phyloP scores from a whole-genome alignment of 2,329 filamentous ascomycete genomes.

The Pezicula neosporulosa region DNA sequence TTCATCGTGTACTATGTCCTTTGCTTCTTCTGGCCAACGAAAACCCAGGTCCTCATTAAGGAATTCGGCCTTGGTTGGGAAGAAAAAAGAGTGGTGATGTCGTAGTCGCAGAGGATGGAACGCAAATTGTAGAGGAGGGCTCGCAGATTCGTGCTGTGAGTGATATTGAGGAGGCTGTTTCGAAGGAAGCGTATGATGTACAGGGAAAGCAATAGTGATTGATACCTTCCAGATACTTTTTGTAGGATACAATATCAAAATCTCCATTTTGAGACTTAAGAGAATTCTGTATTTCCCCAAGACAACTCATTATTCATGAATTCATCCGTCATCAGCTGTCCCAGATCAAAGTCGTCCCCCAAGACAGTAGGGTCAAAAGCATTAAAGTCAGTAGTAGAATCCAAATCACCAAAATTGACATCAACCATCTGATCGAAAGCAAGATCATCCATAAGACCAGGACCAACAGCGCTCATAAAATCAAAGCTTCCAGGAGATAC shows the following conservation, averaged over 20 bases:
- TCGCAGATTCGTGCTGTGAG: constrained; percentile 3
- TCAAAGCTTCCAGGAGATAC: constrained; percentile 13
- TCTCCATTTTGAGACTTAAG: not conserved
- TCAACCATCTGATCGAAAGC: constrained; percentile 7
- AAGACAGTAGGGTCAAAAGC: not conserved
- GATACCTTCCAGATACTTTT: too few relatives aligned
- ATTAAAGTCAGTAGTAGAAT: too few relatives aligned
- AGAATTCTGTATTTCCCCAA: not conserved
- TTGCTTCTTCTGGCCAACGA: constrained; percentile 34
- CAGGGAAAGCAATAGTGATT: not conserved
- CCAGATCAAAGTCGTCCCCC: not conserved
- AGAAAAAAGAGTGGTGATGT: constrained; percentile 14
- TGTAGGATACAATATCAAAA: not conserved
- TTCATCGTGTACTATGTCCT: constrained; percentile 31
- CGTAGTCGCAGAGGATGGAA: constrained; percentile 21
- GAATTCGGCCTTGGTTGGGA: constrained; percentile 29
- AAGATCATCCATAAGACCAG: constrained; percentile 3
- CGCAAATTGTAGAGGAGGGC: constrained; percentile 18
- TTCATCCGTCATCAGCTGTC: not conserved
- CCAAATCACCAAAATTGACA: constrained; percentile 4
- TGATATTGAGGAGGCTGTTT: constrained; percentile 1
- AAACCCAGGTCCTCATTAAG: constrained; percentile 31
- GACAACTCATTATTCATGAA: constrained; percentile 1
- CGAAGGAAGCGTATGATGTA: not conserved
- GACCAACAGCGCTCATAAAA: constrained; percentile 9